phyloP scores from a whole-genome alignment of 768 basidiomycete species.

The Dentipellis fragilis region DNA sequence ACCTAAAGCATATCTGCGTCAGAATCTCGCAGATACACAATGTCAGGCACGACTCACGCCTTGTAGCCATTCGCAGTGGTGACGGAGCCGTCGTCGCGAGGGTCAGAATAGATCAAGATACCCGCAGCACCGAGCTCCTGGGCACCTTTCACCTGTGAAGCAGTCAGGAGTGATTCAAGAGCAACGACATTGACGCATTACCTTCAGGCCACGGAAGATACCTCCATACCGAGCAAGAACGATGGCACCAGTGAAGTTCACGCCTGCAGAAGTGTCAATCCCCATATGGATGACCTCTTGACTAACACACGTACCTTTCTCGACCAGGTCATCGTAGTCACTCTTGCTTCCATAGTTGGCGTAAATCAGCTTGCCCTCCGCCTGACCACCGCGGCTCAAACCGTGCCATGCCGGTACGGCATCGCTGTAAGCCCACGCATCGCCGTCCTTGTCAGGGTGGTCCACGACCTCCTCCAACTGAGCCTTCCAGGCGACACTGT shows the following conservation, averaged over 20 bases:
- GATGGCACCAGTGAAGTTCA: slow-evolving; percentile 68
- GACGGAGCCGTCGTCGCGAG: slow-evolving; percentile 75
- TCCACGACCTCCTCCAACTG: slow-evolving; percentile 69
- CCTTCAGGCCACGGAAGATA: slow-evolving; percentile 81
- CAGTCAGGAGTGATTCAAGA: neutral
- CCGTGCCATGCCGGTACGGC: slow-evolving; percentile 83
- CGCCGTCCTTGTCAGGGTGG: slow-evolving; percentile 45
- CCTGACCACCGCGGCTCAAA: slow-evolving; percentile 67
- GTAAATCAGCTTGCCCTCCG: slow-evolving; percentile 59
- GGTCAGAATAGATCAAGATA: slow-evolving; percentile 76
- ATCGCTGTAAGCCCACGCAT: slow-evolving; percentile 56
- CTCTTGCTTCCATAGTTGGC: slow-evolving; percentile 73
- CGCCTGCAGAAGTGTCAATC: slow-evolving; percentile 30
- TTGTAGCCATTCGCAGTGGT: slow-evolving; percentile 68
- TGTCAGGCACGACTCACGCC: slow-evolving; percentile 23
- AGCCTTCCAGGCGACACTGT: slow-evolving; percentile 57
- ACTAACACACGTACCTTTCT: slow-evolving; percentile 27
- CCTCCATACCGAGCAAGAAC: slow-evolving; percentile 70
- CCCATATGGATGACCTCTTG: neutral
- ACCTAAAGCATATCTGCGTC: slow-evolving; percentile 21
- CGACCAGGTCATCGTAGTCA: slow-evolving; percentile 60
- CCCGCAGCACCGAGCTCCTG: slow-evolving; percentile 76
- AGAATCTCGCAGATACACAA: too few species aligned
- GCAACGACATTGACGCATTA: slow-evolving; percentile 16
- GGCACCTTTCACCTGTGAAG: slow-evolving; percentile 61